phyloP scores from a whole-genome alignment of 2,329 filamentous ascomycete species.

The Polytolypa hystricis region DNA sequence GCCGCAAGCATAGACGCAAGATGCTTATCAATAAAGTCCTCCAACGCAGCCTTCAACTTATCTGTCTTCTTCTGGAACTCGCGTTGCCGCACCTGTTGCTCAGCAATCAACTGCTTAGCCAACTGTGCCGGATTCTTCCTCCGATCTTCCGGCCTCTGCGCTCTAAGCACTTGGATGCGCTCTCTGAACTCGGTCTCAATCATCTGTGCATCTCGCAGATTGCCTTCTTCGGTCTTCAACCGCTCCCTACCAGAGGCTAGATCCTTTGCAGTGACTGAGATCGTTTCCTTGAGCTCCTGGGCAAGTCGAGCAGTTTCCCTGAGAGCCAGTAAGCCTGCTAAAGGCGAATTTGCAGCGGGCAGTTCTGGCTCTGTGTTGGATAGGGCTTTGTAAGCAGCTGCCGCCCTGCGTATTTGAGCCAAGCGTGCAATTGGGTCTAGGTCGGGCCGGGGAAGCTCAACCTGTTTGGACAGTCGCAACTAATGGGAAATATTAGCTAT shows the following conservation, averaged over 20 bases:
- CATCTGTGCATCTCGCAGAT: slow-evolving; percentile 37
- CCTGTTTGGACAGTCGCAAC: slow-evolving; percentile 9
- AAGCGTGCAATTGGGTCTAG: slow-evolving; percentile 24
- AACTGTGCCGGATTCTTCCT: slow-evolving; percentile 51
- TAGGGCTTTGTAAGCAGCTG: slow-evolving; percentile 54
- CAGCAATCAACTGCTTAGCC: slow-evolving; percentile 50
- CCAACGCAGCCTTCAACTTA: slow-evolving; percentile 52
- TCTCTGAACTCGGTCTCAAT: slow-evolving; percentile 39
- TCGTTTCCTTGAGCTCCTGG: slow-evolving; percentile 51
- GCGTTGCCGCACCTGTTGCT: slow-evolving; percentile 49
- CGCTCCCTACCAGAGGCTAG: slow-evolving; percentile 28
- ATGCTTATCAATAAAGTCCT: slow-evolving; percentile 58
- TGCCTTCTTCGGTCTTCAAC: slow-evolving; percentile 35
- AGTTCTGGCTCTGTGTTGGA: slow-evolving; percentile 53
- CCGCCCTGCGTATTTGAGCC: slow-evolving; percentile 43
- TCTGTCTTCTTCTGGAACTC: slow-evolving; percentile 51
- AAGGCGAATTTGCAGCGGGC: slow-evolving; percentile 53
- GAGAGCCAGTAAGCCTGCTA: slow-evolving; percentile 62
- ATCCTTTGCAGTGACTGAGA: slow-evolving; percentile 35
- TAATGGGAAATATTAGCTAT: background rate
- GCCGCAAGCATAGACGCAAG: slow-evolving; percentile 68
- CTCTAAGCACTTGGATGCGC: slow-evolving; percentile 46
- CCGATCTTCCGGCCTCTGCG: slow-evolving; percentile 3
- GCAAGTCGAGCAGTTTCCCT: slow-evolving; percentile 56
- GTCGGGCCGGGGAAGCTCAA: slow-evolving; percentile 18